Conservation (phyloP, 176 grass and related monocot genomes). For the Zoysia japonica region DNA sequence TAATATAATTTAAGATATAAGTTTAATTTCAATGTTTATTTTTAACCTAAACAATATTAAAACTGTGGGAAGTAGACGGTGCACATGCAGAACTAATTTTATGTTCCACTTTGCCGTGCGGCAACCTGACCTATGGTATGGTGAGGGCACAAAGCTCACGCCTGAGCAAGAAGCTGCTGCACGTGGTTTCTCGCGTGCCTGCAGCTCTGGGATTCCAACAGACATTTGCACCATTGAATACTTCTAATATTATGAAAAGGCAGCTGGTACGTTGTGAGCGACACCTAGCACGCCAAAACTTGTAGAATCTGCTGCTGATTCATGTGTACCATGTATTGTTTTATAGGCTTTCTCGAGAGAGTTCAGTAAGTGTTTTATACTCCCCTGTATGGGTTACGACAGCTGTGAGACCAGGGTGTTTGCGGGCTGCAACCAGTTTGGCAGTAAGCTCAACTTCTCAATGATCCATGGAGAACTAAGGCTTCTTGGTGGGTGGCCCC, state of each 20-base stretch:
- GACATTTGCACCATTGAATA: constrained; percentile 26
- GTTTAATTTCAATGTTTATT: constrained; percentile 13
- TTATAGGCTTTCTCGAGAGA: constrained; percentile 20
- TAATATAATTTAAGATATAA: neutral
- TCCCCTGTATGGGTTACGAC: neutral
- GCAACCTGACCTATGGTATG: constrained; percentile 11
- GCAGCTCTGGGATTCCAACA: constrained; percentile 12
- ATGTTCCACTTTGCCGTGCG: neutral
- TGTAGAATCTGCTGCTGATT: neutral
- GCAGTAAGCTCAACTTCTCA: constrained; percentile 24
- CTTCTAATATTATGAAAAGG: constrained; percentile 11
- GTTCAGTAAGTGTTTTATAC: neutral
- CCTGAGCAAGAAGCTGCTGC: constrained; percentile 8
- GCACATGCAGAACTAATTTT: neutral
- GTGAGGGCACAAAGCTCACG: neutral
- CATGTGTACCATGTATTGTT: neutral
- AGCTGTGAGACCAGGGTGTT: neutral
- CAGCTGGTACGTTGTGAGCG: constrained; percentile 4
- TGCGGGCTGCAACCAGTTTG: neutral
- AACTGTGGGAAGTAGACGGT: neutral
- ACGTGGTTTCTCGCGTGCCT: neutral
- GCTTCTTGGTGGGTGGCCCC: constrained; percentile 29
- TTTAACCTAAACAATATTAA: constrained; percentile 4
- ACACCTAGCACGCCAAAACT: neutral
- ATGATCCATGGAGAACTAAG: constrained; percentile 27